These are phyloP conservation scores for Tuber calosporum DNA, from an alignment of 495 filamentous ascomycete species.

Conservation along the genomic window DNA sequence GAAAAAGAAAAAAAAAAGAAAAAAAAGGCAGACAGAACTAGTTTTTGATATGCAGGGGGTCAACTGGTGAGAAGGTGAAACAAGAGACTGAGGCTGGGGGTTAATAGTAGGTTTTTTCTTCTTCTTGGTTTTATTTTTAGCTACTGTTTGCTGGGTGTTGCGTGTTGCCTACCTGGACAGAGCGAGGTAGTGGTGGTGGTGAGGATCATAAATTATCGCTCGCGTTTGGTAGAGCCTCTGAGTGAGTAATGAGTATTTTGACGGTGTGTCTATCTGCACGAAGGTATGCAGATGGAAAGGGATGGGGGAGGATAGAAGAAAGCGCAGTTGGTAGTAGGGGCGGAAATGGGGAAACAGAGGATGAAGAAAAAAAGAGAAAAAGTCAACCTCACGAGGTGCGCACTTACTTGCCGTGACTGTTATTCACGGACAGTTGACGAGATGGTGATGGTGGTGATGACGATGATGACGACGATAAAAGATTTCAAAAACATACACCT, in stretches of 20 bases:
- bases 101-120: background rate
- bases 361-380: slow-evolving; percentile 7
- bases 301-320: background rate
- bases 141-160: background rate
- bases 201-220: background rate
- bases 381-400: background rate
- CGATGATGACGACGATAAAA: background rate
- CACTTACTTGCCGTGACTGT: background rate
- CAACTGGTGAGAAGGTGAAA: background rate
- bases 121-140: background rate
- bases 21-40: slow-evolving; percentile 2
- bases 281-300: background rate
- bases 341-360: slow-evolving; percentile 12
- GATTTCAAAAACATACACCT: background rate
- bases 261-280: background rate
- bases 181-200: background rate
- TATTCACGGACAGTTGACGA: background rate
- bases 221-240: background rate
- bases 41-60: background rate
- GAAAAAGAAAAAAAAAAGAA: too few species aligned
- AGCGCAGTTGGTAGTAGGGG: slow-evolving; percentile 3
- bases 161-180: background rate
- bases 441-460: background rate
- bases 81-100: background rate
- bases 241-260: background rate